phyloP scores from a whole-genome alignment of 768 basidiomycete species.

The Pisolithus albus region DNA sequence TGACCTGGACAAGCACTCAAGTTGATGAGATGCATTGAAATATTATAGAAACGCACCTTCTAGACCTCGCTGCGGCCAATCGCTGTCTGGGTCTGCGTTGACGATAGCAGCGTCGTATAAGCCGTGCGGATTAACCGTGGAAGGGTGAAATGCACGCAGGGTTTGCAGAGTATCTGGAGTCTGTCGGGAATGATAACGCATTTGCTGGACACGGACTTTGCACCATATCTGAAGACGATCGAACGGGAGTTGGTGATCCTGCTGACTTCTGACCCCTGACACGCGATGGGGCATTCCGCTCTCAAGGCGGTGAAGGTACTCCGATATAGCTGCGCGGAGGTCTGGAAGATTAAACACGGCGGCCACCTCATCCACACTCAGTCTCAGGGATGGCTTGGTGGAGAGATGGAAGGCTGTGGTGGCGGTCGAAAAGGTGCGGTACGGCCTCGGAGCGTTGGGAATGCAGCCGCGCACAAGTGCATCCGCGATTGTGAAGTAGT shows the following conservation, averaged over 20 bases:
- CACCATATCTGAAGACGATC: background rate
- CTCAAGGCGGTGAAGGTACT: background rate
- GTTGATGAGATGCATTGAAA: no score
- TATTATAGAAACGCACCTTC: no score
- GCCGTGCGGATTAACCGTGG: no score
- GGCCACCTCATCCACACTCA: slow-evolving; percentile 1
- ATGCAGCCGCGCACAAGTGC: background rate
- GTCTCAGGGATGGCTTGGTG: background rate
- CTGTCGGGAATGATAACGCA: background rate
- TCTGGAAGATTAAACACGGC: background rate
- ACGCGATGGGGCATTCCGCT: background rate
- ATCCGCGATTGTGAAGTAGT: background rate
- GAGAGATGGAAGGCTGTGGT: slow-evolving; percentile 5
- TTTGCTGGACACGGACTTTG: background rate
- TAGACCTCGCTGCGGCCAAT: no score
- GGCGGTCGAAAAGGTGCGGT: background rate
- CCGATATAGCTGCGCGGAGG: background rate
- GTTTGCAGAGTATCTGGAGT: no score
- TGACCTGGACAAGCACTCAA: no score
- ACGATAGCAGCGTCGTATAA: no score
- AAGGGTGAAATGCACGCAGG: no score
- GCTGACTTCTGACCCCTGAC: background rate
- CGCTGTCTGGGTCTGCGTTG: no score
- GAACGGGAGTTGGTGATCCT: background rate
- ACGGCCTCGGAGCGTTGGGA: background rate